Conservation (phyloP, 2,329 filamentous ascomycete genomes). For the Colletotrichum sp. region DNA sequence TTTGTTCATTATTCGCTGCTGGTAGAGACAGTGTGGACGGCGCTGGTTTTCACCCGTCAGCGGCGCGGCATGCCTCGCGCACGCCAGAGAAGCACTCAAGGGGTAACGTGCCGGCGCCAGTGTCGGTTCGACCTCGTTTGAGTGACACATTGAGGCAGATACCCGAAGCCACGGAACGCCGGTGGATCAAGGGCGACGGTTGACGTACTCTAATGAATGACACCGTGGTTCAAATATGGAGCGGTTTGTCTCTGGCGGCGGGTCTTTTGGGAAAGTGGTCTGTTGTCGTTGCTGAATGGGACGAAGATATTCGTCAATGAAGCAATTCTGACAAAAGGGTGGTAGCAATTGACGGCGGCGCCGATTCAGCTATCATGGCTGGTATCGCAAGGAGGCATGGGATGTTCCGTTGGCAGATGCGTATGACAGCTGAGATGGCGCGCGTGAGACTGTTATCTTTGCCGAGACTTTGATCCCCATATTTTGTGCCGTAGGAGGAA, state of each 20-base stretch:
- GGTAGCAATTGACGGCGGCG: neutral
- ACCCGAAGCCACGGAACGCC: constrained; percentile 13
- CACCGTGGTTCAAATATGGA: neutral
- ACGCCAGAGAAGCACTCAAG: neutral
- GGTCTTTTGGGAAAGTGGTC: neutral
- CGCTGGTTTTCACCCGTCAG: neutral
- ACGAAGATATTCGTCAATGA: neutral
- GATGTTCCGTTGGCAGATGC: neutral
- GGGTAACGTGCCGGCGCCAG: neutral
- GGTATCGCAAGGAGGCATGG: neutral
- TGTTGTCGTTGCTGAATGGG: neutral
- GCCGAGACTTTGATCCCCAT: constrained; percentile 17
- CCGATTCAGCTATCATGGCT: neutral
- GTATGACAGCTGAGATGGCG: neutral
- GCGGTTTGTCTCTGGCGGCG: neutral
- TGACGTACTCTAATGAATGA: neutral
- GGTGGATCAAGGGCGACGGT: neutral
- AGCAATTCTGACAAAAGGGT: neutral
- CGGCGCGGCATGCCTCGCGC: neutral
- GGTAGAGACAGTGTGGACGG: neutral
- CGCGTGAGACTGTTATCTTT: constrained; percentile 15
- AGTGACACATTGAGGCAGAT: constrained; percentile 18
- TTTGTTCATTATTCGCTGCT: neutral
- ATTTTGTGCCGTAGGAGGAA: neutral
- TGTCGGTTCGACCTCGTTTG: neutral